These are phyloP conservation scores for Tylopilus rubrobrunneus DNA, from an alignment of 768 basidiomycete genomes.

Conservation along the genomic window DNA sequence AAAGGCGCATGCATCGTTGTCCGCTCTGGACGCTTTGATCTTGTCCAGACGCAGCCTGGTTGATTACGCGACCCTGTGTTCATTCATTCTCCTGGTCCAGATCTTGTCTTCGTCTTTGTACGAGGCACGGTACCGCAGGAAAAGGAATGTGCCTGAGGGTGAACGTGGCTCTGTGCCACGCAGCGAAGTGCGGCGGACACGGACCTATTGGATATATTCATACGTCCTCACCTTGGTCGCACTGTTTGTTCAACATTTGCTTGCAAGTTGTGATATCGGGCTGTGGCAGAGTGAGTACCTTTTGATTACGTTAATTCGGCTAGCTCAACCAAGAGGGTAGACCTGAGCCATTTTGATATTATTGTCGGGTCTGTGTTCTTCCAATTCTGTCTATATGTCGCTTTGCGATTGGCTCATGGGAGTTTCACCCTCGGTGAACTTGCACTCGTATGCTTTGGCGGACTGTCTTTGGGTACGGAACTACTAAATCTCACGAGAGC, in stretches of 20 bases:
- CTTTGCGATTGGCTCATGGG: conserved; percentile 86
- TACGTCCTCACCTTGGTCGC: conserved; percentile 48
- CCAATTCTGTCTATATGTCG: conserved; percentile 87
- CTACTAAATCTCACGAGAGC: conserved; percentile 80
- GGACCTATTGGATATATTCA: conserved; percentile 65
- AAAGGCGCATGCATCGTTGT: conserved; percentile 37
- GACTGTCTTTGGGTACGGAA: conserved; percentile 83
- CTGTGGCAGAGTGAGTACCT: conserved; percentile 68
- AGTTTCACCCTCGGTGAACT: conserved; percentile 96
- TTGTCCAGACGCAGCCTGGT: conserved; percentile 73
- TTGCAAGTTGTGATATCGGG: conserved; percentile 40
- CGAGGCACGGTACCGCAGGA: conserved; percentile 49
- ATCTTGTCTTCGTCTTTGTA: conserved; percentile 74
- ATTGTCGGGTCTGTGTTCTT: conserved; percentile 73
- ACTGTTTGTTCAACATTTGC: conserved; percentile 45
- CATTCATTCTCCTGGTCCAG: conserved; percentile 75
- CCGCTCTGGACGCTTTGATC: conserved; percentile 52
- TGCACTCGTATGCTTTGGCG: conserved; percentile 83
- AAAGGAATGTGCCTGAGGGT: conserved; percentile 49
- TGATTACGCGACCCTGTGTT: conserved; percentile 76
- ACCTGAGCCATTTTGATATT: conserved; percentile 75
- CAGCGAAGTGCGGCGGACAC: conserved; percentile 59
- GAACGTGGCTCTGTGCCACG: conserved; percentile 76
- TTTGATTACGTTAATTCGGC: neutral
- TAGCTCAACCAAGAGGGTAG: conserved; percentile 37